Conservation (phyloP, 495 filamentous ascomycete species). For the Penicillium turbatum region DNA sequence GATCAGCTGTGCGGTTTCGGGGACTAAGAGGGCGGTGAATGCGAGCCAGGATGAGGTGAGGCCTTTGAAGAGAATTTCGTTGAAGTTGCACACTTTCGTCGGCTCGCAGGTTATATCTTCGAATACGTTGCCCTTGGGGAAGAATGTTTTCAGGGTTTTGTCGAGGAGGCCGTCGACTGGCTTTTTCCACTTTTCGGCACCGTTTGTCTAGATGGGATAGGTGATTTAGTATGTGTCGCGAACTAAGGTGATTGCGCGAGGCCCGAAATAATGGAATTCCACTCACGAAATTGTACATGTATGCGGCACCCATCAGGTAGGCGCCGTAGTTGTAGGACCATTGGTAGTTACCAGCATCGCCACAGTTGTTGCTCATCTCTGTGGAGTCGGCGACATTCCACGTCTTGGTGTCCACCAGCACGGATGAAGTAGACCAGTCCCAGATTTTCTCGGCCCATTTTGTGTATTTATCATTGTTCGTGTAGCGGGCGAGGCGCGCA, state of each 20-base stretch:
- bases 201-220: neutral
- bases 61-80: conserved; percentile 77
- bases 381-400: conserved; percentile 63
- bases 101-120: conserved; percentile 64
- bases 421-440: conserved; percentile 55
- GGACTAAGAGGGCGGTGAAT: conserved; percentile 58
- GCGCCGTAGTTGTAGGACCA: conserved; percentile 69
- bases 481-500: conserved; percentile 64
- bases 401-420: conserved; percentile 42
- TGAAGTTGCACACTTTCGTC: conserved; percentile 53
- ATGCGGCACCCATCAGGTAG: conserved; percentile 62
- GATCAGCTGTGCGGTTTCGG: conserved; percentile 56
- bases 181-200: conserved; percentile 41
- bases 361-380: conserved; percentile 49
- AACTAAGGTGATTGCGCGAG: neutral
- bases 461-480: conserved; percentile 57
- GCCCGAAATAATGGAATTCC: neutral
- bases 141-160: conserved; percentile 34
- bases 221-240: neutral
- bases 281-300: conserved; percentile 62
- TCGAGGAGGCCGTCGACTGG: conserved; percentile 49
- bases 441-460: conserved; percentile 64
- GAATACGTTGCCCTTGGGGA: conserved; percentile 49
- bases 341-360: conserved; percentile 51
- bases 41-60: conserved; percentile 74